Conservation (phyloP, 345 rosid genomes). For the Pelargonium nanum region DNA sequence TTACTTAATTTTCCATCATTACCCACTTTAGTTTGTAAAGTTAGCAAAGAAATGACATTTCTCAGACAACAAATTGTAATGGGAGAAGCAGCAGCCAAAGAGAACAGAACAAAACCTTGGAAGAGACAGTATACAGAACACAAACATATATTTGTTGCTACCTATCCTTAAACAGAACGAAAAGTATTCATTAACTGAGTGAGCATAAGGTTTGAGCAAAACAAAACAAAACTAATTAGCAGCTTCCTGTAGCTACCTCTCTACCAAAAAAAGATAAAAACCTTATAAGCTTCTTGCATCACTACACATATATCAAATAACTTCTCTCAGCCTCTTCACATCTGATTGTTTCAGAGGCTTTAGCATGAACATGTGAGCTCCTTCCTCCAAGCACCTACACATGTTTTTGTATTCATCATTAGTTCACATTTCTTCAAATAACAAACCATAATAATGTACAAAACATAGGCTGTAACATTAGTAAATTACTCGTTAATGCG, state of each 20-base stretch:
- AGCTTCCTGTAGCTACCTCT: background rate
- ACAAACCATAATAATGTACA: no score
- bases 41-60: no score
- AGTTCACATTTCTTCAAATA: background rate
- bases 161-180: no score
- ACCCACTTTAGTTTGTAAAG: no score
- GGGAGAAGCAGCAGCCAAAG: no score
- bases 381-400: constrained; percentile 66
- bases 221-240: background rate
- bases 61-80: no score
- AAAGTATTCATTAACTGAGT: background rate
- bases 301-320: no score
- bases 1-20: no score
- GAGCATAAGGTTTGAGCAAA: background rate
- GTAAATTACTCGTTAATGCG: constrained; percentile 50
- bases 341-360: constrained; percentile 79
- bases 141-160: no score
- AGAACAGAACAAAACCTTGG: background rate
- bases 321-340: constrained; percentile 42
- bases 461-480: no score
- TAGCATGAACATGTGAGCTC: constrained; percentile 82
- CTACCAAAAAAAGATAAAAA: background rate
- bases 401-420: background rate
- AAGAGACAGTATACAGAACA: no score
- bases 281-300: background rate